These are phyloP conservation scores for Kewa caespitosa DNA, from an alignment of 179 eudicot genomes.

Conservation along the genomic window DNA sequence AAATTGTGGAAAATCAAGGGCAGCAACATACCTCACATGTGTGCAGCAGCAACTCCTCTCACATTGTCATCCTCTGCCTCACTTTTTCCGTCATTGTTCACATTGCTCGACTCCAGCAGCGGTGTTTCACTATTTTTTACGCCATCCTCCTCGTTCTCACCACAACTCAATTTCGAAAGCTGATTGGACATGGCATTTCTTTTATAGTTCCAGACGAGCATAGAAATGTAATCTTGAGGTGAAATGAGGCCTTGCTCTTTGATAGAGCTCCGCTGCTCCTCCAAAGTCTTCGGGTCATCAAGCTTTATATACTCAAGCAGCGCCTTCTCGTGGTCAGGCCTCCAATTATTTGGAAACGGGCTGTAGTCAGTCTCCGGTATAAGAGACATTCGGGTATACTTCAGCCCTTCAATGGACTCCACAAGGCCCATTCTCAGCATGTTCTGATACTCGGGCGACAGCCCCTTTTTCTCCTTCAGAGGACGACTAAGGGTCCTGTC, in stretches of 20 bases:
- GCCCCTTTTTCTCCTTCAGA: constrained; percentile 86
- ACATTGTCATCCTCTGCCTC: constrained; percentile 44
- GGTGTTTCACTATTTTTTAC: constrained; percentile 32
- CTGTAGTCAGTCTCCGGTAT: constrained; percentile 90
- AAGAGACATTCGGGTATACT: constrained; percentile 86
- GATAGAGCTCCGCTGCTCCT: constrained; percentile 56
- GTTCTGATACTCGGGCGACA: constrained; percentile 87
- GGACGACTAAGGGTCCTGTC: constrained; percentile 83
- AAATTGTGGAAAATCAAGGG: neutral
- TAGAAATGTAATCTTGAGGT: constrained; percentile 83
- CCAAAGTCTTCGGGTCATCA: constrained; percentile 65
- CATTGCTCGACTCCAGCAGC: constrained; percentile 40
- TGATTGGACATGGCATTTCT: constrained; percentile 52
- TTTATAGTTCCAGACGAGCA: constrained; percentile 99
- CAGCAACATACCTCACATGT: constrained; percentile 41
- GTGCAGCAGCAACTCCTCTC: constrained; percentile 39
- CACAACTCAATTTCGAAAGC: constrained; percentile 20
- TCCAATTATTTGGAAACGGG: constrained; percentile 73
- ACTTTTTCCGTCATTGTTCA: constrained; percentile 26
- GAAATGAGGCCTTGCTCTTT: constrained; percentile 80
- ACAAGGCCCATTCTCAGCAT: constrained; percentile 85
- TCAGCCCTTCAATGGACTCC: constrained; percentile 90
- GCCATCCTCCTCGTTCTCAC: constrained; percentile 20
- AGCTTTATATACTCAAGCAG: constrained; percentile 66
- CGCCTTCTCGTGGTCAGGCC: constrained; percentile 86